Conservation (phyloP, 805 yeast genomes). For the Spathaspora sp. region DNA sequence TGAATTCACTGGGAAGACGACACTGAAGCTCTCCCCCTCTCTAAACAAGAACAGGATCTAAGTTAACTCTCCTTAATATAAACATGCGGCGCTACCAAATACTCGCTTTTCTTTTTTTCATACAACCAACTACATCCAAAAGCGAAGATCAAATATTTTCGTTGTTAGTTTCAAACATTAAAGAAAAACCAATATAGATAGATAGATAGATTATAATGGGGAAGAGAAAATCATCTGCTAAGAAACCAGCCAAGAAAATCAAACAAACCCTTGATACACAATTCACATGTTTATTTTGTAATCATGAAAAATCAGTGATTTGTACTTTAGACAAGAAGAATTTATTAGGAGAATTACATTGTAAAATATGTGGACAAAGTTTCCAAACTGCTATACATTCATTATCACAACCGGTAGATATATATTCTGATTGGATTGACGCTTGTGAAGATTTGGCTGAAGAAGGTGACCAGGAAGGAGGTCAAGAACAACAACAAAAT, state of each 20-base stretch:
- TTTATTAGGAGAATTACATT: constrained; percentile 76
- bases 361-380: constrained; percentile 92
- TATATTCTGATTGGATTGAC: constrained; percentile 96
- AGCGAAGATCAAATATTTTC: not conserved
- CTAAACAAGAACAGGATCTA: too few relatives aligned
- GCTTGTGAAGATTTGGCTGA: constrained; percentile 89
- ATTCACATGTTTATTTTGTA: constrained; percentile 90
- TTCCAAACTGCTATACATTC: constrained; percentile 88
- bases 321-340: constrained; percentile 85
- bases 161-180: not conserved
- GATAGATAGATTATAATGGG: constrained; percentile 44
- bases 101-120: not conserved
- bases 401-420: constrained; percentile 86
- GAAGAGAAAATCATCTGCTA: constrained; percentile 75
- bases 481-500: constrained; percentile 14
- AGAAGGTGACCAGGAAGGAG: constrained; percentile 23
- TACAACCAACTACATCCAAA: not conserved
- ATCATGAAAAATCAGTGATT: constrained; percentile 88
- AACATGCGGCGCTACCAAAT: not conserved
- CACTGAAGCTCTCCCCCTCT: too few relatives aligned
- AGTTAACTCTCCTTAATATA: too few relatives aligned
- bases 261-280: constrained; percentile 77
- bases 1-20: too few relatives aligned
- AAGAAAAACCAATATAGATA: not conserved
- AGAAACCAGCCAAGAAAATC: constrained; percentile 70